Evolutionary conservation across 306 rosid genomes (phyloP).

Genomic region (Arachis hypogaea): DNA sequence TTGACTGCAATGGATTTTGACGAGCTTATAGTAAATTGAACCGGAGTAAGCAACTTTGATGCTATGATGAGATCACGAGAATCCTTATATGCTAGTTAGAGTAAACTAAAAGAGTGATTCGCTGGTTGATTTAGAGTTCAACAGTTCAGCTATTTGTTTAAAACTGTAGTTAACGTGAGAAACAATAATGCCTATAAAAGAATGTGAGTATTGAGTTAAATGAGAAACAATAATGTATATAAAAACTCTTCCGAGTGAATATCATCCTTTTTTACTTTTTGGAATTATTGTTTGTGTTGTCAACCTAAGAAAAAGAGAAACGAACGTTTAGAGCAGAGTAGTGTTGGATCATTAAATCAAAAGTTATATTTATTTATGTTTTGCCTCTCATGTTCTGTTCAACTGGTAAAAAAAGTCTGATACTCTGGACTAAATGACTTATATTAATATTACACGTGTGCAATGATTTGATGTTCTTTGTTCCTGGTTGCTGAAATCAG

Average conservation of each 20-base stretch:
- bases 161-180: no score
- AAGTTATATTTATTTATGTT: no score
- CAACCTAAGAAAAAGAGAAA: no score
- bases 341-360: constrained; percentile 10
- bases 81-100: neutral
- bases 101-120: neutral
- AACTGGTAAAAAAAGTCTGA: constrained; percentile 5
- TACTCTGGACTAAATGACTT: neutral
- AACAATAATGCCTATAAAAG: no score
- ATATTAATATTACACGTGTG: neutral
- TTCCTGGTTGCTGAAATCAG: constrained; percentile 20
- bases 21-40: neutral
- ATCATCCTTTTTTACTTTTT: no score
- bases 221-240: no score
- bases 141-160: no score
- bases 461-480: neutral
- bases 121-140: no score
- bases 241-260: no score
- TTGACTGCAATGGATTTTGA: neutral
- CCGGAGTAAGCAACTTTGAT: neutral
- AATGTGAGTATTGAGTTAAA: no score
- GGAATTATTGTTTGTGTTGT: no score
- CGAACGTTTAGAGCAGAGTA: no score
- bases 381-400: neutral
- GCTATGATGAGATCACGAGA: neutral